Percentiles rank a stretch among this genome's conserved stretches.
Conservation (phyloP, 2,329 filamentous ascomycete species). For the Acarospora socialis region DNA sequence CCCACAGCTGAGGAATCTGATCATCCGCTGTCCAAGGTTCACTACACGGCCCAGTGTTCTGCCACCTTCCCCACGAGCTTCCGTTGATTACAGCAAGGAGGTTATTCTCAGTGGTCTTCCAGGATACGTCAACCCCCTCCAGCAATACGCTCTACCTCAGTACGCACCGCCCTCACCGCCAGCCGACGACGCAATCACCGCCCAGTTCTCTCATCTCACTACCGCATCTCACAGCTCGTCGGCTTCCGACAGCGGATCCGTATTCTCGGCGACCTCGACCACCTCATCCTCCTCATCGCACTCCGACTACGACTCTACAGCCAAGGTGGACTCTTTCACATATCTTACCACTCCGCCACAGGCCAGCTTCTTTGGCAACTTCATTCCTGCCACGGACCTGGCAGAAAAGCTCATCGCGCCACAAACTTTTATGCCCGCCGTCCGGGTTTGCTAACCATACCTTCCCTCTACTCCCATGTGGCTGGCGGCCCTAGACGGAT, state of each 20-base stretch:
- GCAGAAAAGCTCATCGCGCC: conserved; percentile 1
- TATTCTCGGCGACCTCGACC: conserved; percentile 10
- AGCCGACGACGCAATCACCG: conserved; percentile 3
- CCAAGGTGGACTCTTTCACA: not conserved
- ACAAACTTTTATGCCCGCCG: too few species aligned
- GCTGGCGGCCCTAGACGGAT: too few species aligned
- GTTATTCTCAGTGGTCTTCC: not conserved
- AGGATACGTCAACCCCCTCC: conserved; percentile 2
- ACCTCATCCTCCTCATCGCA: conserved; percentile 5
- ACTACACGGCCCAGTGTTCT: conserved; percentile 36
- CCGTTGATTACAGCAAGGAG: conserved; percentile 1
- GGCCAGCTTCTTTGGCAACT: conserved; percentile 5
- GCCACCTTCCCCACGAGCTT: conserved; percentile 5
- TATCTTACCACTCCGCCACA: conserved; percentile 3
- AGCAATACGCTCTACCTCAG: not conserved
- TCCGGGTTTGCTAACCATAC: too few species aligned
- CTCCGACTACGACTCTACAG: not conserved
- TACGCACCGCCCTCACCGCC: conserved; percentile 5
- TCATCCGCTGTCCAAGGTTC: conserved; percentile 62
- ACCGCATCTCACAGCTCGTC: too few species aligned
- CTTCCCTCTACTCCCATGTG: too few species aligned
- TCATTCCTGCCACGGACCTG: conserved; percentile 5
- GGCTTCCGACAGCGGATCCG: conserved; percentile 11
- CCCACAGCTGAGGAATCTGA: conserved; percentile 60
- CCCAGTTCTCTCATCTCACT: conserved; percentile 5